A percentile compares a stretch with the other conserved stretches of the same genome.
Evolutionary conservation across 805 yeast genomes (phyloP).

Genomic region (Lipomyces yamanashiensis): DNA sequence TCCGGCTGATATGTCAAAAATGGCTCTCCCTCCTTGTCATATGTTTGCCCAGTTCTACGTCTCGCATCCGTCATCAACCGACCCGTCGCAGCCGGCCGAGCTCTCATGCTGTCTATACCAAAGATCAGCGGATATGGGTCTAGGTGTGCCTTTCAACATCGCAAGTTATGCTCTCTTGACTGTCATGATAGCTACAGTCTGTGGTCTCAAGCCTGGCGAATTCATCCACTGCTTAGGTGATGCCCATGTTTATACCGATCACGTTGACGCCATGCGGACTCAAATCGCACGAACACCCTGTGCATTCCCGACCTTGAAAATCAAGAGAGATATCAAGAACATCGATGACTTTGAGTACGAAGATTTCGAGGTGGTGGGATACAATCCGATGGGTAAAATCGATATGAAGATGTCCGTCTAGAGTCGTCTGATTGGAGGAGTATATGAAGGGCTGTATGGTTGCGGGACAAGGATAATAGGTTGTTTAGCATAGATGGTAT

Average conservation of each 20-base stretch:
- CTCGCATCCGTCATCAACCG: conserved; percentile 63
- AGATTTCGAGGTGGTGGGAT: conserved; percentile 80
- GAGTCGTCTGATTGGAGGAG: conserved; percentile 34
- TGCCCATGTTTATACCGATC: conserved; percentile 93
- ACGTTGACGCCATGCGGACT: conserved; percentile 83
- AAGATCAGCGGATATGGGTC: conserved; percentile 98
- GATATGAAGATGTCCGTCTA: conserved; percentile 97
- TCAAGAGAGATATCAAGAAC: conserved; percentile 64
- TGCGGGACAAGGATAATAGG: not conserved
- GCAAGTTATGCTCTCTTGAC: conserved; percentile 95
- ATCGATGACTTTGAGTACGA: conserved; percentile 90
- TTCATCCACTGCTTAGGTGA: conserved; percentile 96
- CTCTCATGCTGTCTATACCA: conserved; percentile 90
- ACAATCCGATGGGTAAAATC: conserved; percentile 80
- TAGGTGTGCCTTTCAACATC: conserved; percentile 98
- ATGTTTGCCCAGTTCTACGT: conserved; percentile 96
- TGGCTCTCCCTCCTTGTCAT: conserved; percentile 99
- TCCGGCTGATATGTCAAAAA: conserved; percentile 88
- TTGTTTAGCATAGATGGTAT: too few species aligned
- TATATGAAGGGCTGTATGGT: not conserved
- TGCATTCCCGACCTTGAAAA: conserved; percentile 75
- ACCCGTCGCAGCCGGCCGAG: conserved; percentile 56
- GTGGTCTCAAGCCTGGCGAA: conserved; percentile 93
- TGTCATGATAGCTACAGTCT: conserved; percentile 93
- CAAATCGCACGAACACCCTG: conserved; percentile 79